A percentile compares a stretch with the other conserved stretches of the same genome.
These are phyloP conservation scores for Escovopsis sp. DNA, from an alignment of 2,329 filamentous ascomycete species.

Conservation along the genomic window DNA sequence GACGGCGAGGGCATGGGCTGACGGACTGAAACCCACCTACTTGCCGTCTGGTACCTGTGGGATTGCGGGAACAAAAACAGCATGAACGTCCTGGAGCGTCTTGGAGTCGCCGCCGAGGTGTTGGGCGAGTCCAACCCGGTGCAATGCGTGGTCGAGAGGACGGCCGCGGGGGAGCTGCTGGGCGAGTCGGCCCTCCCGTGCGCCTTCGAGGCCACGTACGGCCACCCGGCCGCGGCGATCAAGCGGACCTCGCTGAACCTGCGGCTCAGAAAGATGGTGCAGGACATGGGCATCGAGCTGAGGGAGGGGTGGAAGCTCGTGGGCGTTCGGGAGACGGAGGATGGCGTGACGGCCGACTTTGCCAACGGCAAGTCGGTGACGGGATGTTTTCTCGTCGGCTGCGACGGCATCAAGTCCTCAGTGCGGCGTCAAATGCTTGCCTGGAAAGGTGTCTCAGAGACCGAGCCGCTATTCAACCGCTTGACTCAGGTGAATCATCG, in stretches of 20 bases:
- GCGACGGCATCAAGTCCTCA: constrained; percentile 9
- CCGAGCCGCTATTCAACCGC: no score
- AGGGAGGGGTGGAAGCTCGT: constrained; percentile 11
- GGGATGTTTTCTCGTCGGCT: constrained; percentile 9
- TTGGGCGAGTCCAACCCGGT: constrained; percentile 4
- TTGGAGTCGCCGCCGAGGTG: constrained; percentile 4
- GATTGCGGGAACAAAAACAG: no score
- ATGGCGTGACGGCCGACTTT: constrained; percentile 9
- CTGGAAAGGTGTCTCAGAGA: not conserved
- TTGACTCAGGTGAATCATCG: no score
- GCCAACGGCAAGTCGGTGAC: constrained; percentile 4
- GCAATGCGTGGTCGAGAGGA: constrained; percentile 7
- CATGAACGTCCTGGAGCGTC: constrained; percentile 8
- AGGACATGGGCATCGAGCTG: constrained; percentile 7
- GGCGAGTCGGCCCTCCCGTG: constrained; percentile 8
- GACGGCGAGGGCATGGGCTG: no score
- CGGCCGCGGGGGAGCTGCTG: constrained; percentile 5
- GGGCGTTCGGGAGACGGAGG: constrained; percentile 6
- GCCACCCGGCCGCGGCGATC: constrained; percentile 8
- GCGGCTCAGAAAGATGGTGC: constrained; percentile 5
- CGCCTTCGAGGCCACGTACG: constrained; percentile 7
- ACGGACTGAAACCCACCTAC: no score
- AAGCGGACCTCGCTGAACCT: constrained; percentile 8
- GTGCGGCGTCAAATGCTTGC: constrained; percentile 5
- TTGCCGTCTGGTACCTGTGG: no score